Base-by-base conservation (phyloP, 2,329 filamentous ascomycete species). In the Hypoxylon sp. region DNA sequence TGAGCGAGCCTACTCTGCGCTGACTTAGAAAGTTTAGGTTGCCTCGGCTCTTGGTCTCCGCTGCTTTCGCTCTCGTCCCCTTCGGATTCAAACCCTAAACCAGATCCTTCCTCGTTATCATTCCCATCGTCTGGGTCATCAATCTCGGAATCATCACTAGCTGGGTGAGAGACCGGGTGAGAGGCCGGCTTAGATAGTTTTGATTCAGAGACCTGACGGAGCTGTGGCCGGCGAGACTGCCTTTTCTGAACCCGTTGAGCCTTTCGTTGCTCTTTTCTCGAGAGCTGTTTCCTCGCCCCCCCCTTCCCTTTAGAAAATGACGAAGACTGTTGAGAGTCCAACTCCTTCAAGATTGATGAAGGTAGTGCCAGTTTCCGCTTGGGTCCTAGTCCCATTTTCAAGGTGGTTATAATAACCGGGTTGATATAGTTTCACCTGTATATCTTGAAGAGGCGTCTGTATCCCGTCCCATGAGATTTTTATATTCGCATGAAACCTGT, bases 1-100 rank as follows among this genome's bases (percentile, higher is more conserved):
- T 93, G 85, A 0, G 88, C 90, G 3, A 98, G 82, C 72, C 87
- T 89, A 3, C 90, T 86, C 75, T 86, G 88, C n/a, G 89, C 77
- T 19, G 71, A 71, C 52, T 78, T 81, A 5, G 81, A 79, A n/a
- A 64, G 39, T 10, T 72, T 67, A 37, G 14, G 64, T n/a, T 51
- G 70, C 54, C 33, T 58, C 3, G 55, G 19, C 9, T 59, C 39
- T 59, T 69, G 57, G 22, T 68, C 62, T 51, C 44, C 46, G 29
- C 9, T 29, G 26, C 76, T 74, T 5, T 74, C 73, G n/a, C 46
- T 33, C 5, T 81, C 78, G 37, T 78, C 74, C 50, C 78, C 79
- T 24, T 80, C 77, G 37, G 68, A 71, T 46, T 76, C 78, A 29
- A 73, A 76, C 1, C 63, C 70, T 19, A 63, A 67, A 47, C 71